Evolutionary conservation across 2,329 filamentous ascomycete species (phyloP).

Genomic region (Penicillium sp.): DNA sequence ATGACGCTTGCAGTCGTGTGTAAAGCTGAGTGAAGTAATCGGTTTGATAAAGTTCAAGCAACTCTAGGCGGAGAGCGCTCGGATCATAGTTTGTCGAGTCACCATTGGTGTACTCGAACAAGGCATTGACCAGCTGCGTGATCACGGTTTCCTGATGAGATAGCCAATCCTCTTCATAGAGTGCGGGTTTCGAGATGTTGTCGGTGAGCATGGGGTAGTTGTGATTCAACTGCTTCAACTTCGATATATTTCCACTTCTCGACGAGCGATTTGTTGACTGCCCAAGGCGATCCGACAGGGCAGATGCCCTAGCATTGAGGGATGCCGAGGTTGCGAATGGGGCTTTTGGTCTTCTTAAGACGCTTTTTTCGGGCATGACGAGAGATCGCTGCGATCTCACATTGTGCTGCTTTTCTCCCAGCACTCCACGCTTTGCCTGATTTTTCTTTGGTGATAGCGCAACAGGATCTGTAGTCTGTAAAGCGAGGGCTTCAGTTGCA

Average conservation of each 20-base stretch:
- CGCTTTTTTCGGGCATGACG: not conserved
- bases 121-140: slow-evolving; percentile 58
- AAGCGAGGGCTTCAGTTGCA: slow-evolving; percentile 5
- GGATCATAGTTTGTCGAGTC: slow-evolving; percentile 21
- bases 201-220: slow-evolving; percentile 55
- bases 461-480: not conserved
- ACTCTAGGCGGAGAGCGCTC: slow-evolving; percentile 43
- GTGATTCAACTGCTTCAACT: slow-evolving; percentile 20
- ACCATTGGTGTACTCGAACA: slow-evolving; percentile 46
- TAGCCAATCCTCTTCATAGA: slow-evolving; percentile 65
- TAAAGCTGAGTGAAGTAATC: slow-evolving; percentile 51
- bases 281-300: slow-evolving; percentile 12
- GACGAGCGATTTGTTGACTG: slow-evolving; percentile 23
- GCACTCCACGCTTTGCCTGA: not conserved
- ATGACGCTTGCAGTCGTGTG: slow-evolving; percentile 57
- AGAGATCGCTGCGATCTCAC: not conserved
- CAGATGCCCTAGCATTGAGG: slow-evolving; percentile 12
- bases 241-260: slow-evolving; percentile 34
- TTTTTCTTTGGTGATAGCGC: not conserved
- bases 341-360: not conserved
- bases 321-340: not conserved
- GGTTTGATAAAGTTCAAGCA: slow-evolving; percentile 56
- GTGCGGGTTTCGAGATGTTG: slow-evolving; percentile 53
- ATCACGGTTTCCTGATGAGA: slow-evolving; percentile 60
- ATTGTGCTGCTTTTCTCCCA: slow-evolving; percentile 16